Evolutionary conservation across 345 rosid species (phyloP).

Genomic region (Microcos paniculata): DNA sequence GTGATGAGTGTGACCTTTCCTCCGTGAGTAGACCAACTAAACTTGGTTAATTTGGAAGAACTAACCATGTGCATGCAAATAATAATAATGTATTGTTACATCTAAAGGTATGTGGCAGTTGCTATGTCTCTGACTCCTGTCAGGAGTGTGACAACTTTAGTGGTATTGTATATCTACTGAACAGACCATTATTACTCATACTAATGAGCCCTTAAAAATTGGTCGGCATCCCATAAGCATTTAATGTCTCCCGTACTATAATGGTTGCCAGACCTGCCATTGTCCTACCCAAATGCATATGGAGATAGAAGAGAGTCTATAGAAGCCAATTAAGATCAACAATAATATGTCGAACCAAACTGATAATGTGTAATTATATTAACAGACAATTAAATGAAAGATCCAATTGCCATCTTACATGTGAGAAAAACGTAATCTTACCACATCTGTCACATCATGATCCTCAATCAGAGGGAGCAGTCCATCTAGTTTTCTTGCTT

Average conservation of each 20-base stretch:
- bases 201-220: not conserved
- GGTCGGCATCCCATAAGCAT: not conserved
- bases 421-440: constrained; percentile 35
- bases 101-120: no score
- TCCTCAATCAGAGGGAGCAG: constrained; percentile 65
- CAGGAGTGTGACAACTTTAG: no score
- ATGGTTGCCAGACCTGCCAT: not conserved
- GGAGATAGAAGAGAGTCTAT: not conserved
- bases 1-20: no score
- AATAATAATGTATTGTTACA: no score
- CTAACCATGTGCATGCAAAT: no score
- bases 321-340: not conserved
- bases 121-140: no score
- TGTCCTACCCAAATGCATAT: not conserved
- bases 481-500: constrained; percentile 88
- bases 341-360: not conserved
- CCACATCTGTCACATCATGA: constrained; percentile 76
- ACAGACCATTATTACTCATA: not conserved
- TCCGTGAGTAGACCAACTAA: no score
- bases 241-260: constrained; percentile 12
- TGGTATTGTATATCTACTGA: not conserved
- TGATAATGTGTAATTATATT: not conserved
- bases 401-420: not conserved
- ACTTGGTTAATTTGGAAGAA: no score
- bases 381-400: constrained; percentile 5